Evolutionary conservation across 2,329 filamentous ascomycete species (phyloP).

Genomic region (Alternaria longipes): DNA sequence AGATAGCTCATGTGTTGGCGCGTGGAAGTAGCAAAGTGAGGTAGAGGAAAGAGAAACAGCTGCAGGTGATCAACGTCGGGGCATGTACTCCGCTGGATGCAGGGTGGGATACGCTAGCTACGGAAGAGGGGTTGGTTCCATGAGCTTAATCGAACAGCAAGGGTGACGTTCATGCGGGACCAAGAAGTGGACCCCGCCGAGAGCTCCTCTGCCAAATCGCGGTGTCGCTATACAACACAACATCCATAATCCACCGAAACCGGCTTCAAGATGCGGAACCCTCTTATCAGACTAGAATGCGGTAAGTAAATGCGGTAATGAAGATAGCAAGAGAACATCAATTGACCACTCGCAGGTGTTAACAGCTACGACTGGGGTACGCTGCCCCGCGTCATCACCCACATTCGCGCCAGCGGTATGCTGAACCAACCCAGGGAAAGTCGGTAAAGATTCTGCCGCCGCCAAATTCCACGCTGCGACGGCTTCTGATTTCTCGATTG

Average conservation of each 20-base stretch:
- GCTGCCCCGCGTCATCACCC: constrained; percentile 41
- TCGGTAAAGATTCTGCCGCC: constrained; percentile 85
- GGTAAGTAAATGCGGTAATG: constrained; percentile 53
- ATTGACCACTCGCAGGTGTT: constrained; percentile 70
- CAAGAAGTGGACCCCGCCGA: constrained; percentile 22
- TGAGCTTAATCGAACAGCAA: constrained; percentile 34
- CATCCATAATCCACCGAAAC: constrained; percentile 8
- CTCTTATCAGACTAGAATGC: constrained; percentile 84
- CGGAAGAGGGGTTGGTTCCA: constrained; percentile 30
- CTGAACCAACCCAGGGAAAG: constrained; percentile 70
- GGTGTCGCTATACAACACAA: constrained; percentile 18
- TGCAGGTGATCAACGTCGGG: constrained; percentile 9
- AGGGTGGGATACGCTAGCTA: constrained; percentile 30
- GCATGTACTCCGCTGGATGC: constrained; percentile 20
- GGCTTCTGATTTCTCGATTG: constrained; percentile 77
- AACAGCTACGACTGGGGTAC: constrained; percentile 98
- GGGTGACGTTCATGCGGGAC: constrained; percentile 29
- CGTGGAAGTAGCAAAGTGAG: constrained; percentile 4
- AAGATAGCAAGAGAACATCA: constrained; percentile 17
- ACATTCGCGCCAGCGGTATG: constrained; percentile 25
- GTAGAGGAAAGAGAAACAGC: constrained; percentile 12
- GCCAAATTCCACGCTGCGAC: constrained; percentile 91
- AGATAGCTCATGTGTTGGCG: constrained; percentile 21
- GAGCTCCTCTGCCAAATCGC: constrained; percentile 17
- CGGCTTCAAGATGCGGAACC: constrained; percentile 61